Conservation (phyloP, 768 basidiomycete species). For the Podaxis sp. region DNA sequence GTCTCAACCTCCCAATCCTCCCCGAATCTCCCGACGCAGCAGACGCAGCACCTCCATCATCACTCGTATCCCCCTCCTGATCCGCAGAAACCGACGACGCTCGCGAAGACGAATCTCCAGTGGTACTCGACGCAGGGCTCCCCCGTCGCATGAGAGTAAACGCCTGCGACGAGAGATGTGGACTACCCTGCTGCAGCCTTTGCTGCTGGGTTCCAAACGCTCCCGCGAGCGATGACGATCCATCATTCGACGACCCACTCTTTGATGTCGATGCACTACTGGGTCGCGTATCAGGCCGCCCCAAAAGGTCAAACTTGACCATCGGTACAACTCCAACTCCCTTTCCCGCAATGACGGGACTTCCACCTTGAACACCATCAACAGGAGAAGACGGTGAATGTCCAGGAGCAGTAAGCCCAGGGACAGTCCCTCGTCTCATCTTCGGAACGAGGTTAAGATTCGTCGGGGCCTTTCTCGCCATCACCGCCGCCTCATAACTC, state of each 20-base stretch:
- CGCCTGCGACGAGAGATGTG: constrained; percentile 19
- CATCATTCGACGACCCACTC: constrained; percentile 25
- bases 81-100: constrained; percentile 30
- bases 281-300: constrained; percentile 13
- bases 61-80: constrained; percentile 13
- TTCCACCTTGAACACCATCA: neutral
- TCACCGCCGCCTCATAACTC: constrained; percentile 71
- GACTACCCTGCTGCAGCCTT: constrained; percentile 1
- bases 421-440: constrained; percentile 23
- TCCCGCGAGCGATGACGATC: constrained; percentile 33
- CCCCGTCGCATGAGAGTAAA: constrained; percentile 18
- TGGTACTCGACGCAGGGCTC: constrained; percentile 14
- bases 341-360: constrained; percentile 4
- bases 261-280: constrained; percentile 24
- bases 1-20: constrained; percentile 35
- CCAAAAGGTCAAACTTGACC: constrained; percentile 1
- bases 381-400: neutral
- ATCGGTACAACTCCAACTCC: neutral
- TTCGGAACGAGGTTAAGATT: constrained; percentile 52
- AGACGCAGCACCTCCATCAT: constrained; percentile 15
- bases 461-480: constrained; percentile 61
- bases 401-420: neutral
- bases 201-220: constrained; percentile 28
- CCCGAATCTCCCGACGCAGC: constrained; percentile 17
- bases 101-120: constrained; percentile 18